These are phyloP conservation scores for Fagopyrum tataricum DNA, from an alignment of 148 eudicot species.

Conservation along the genomic window DNA sequence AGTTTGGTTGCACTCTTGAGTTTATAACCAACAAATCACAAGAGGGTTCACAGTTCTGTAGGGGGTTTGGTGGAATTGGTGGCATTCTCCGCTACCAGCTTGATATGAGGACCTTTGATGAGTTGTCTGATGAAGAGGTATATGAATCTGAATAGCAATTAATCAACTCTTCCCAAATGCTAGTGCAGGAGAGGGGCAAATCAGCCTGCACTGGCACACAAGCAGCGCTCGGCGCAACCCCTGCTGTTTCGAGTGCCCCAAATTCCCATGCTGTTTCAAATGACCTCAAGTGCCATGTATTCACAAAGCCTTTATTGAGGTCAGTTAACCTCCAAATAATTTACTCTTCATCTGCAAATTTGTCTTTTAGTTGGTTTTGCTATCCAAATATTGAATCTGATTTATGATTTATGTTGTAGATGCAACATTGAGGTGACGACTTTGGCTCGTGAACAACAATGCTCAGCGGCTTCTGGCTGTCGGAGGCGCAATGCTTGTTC, in stretches of 20 bases:
- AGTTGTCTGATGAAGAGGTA: conserved; percentile 13
- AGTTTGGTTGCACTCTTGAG: conserved; percentile 22
- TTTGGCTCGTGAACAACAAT: neutral
- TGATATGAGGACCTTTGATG: conserved; percentile 20
- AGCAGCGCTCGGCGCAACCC: conserved; percentile 5
- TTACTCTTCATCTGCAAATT: neutral
- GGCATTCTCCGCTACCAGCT: conserved; percentile 24
- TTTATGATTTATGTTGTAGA: neutral
- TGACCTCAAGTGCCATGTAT: neutral
- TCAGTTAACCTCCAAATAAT: neutral
- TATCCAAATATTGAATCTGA: neutral
- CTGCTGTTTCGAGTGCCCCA: conserved; percentile 3
- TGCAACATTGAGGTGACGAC: neutral
- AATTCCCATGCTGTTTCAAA: neutral
- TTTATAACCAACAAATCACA: conserved; percentile 21
- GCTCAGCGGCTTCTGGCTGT: neutral
- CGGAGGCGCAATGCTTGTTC: neutral
- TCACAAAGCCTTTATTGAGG: neutral
- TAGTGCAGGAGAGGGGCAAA: conserved; percentile 13
- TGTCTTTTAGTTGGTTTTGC: neutral
- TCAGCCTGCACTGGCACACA: conserved; percentile 14
- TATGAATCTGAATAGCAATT: conserved; percentile 21
- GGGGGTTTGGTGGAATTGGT: conserved; percentile 24
- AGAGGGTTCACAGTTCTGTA: conserved; percentile 21
- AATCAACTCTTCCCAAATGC: conserved; percentile 11